Percentiles rank a stretch among this genome's conserved stretches.
These are phyloP conservation scores for Aureoboletus auriporus DNA, from an alignment of 768 basidiomycete species.

Conservation along the genomic window DNA sequence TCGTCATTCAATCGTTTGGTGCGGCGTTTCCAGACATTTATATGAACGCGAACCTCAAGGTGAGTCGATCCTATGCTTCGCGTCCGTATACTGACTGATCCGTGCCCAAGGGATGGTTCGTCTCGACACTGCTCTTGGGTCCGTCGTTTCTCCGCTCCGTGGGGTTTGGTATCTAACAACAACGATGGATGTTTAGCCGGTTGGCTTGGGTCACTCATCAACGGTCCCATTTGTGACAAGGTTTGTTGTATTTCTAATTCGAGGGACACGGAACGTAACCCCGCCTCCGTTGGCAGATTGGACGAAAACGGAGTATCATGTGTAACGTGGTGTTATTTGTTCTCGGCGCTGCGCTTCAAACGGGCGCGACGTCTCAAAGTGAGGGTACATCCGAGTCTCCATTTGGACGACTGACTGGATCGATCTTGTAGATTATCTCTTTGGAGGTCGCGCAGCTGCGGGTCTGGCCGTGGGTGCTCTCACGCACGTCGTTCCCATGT, in stretches of 20 bases:
- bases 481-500: constrained; percentile 29
- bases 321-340: constrained; percentile 27
- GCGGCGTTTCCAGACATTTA: constrained; percentile 30
- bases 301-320: constrained; percentile 27
- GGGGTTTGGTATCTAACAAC: constrained; percentile 5
- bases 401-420: background rate
- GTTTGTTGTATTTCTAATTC: constrained; percentile 1
- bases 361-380: constrained; percentile 26
- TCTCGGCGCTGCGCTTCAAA: constrained; percentile 28
- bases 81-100: constrained; percentile 1
- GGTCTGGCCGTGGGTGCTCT: constrained; percentile 17
- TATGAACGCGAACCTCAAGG: constrained; percentile 25
- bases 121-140: constrained; percentile 27
- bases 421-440: constrained; percentile 19
- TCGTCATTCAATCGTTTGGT: constrained; percentile 32
- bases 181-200: constrained; percentile 26
- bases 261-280: background rate
- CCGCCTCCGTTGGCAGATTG: constrained; percentile 14
- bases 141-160: constrained; percentile 1
- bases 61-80: background rate
- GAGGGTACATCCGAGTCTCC: background rate
- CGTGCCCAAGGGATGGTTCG: constrained; percentile 27
- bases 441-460: constrained; percentile 26
- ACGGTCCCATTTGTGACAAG: constrained; percentile 31
- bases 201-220: constrained; percentile 27